Evolutionary conservation across 2,329 filamentous ascomycete genomes (phyloP), one percentile per base, ranked within the genome.

Genomic region (Diaporthe citriasiana): DNA sequence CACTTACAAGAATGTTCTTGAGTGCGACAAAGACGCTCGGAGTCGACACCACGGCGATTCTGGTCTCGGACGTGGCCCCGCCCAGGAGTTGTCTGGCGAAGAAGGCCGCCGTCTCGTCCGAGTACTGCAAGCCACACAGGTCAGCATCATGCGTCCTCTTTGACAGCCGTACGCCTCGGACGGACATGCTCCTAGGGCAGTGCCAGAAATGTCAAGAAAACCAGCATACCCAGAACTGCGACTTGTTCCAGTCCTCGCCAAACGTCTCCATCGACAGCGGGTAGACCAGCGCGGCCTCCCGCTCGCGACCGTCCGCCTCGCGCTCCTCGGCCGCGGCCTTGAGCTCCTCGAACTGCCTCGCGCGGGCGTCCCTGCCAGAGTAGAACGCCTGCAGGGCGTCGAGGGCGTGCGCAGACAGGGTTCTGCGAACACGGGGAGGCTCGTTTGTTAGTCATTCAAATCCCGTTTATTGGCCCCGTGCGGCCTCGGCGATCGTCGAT

Each of bases 231-330:
- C 94, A 97, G 79, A 97, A 97, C 83, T 96, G 94, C 76, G 90
- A 93, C 79, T 93, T 89, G 79, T 95, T 94, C 94, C 94, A 97
- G 82, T 96, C 92, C 82, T 96, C 94, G 1, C 87, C 87, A 79
- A 96, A 97, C 1, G 89, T 85, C 40, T 93, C 90, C 89, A 96
- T 96, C 22, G 84, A 86, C 71, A 89, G 76, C 51, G 82, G 80
- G 42, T 76, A 77, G 45, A 77, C 69, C 25, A 75, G 72, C 72
- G 53, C 60, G 40, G 74, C 56, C 74, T 35, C 47, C 50, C 33
- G 45, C 25, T 45, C 40, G 59, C 19, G 45, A 17, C 68, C 57
- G 19, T n/a, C 53, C 38, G 27, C 60, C 66, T 22, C 38, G 38
- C 38, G 74, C 60, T 88, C 84, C 79, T 93, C 92, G 1, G 91